Percentiles rank a stretch among this genome's conserved stretches.
These are phyloP conservation scores for Taphrina communis DNA, from an alignment of 1,139 yeast genomes.

Conservation along the genomic window DNA sequence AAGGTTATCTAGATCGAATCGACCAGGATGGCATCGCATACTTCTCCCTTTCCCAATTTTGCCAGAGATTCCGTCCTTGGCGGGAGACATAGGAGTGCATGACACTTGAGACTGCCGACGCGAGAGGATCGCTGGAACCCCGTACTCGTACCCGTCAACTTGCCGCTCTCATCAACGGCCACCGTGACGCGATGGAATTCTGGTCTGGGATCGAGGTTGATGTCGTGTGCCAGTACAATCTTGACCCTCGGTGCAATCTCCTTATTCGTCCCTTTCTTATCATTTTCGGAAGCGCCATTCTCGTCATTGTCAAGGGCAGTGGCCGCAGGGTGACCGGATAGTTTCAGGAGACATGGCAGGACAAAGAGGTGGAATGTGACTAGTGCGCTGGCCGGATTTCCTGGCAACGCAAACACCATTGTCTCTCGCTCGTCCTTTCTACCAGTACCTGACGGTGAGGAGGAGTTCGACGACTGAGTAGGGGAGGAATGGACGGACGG, in stretches of 20 bases:
- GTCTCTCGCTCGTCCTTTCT: slow-evolving; percentile 42
- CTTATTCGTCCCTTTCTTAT: slow-evolving; percentile 17
- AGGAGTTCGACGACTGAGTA: too few relatives aligned
- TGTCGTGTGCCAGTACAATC: slow-evolving; percentile 48
- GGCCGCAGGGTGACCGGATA: slow-evolving; percentile 49
- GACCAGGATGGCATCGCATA: slow-evolving; percentile 22
- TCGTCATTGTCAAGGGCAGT: not conserved
- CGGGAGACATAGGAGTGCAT: slow-evolving; percentile 57
- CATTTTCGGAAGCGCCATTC: too few relatives aligned
- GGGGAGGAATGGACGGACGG: slow-evolving; percentile 42
- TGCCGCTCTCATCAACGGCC: slow-evolving; percentile 44
- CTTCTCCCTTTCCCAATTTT: slow-evolving; percentile 9
- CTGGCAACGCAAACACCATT: slow-evolving; percentile 59
- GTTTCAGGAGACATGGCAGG: slow-evolving; percentile 55
- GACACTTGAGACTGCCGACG: slow-evolving; percentile 58
- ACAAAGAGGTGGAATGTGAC: slow-evolving; percentile 59
- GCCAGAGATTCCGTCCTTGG: slow-evolving; percentile 37
- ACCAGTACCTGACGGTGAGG: not conserved
- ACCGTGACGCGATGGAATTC: slow-evolving; percentile 58
- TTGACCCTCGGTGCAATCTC: not conserved
- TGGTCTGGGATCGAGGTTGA: slow-evolving; percentile 57
- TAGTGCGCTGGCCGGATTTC: slow-evolving; percentile 61
- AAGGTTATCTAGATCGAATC: slow-evolving; percentile 1
- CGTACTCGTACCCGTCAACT: slow-evolving; percentile 54
- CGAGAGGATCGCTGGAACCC: slow-evolving; percentile 60